A percentile compares a stretch with the other conserved stretches of the same genome.
Conservation (phyloP, 176 grass and related monocot species). For the Paspalum notatum region DNA sequence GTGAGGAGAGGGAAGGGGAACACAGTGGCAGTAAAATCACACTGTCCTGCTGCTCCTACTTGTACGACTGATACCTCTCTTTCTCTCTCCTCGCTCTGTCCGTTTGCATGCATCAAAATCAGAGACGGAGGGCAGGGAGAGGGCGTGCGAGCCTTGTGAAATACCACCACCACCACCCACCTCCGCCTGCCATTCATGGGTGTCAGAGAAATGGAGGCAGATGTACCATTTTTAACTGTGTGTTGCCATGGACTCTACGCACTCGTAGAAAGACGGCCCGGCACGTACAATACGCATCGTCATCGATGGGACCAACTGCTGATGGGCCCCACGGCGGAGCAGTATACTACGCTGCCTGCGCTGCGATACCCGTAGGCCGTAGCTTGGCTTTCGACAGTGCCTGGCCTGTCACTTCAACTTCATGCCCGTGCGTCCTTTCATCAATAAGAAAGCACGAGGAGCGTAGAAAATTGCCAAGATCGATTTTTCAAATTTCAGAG, state of each 20-base stretch:
- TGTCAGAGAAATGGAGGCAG: constrained; percentile 55
- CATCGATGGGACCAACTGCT: background rate
- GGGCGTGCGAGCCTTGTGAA: constrained; percentile 33
- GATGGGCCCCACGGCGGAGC: background rate
- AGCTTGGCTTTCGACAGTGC: background rate
- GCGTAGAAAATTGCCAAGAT: no score
- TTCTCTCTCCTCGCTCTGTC: constrained; percentile 40
- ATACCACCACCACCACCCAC: constrained; percentile 40
- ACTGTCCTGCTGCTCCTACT: constrained; percentile 35
- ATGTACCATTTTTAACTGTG: constrained; percentile 23
- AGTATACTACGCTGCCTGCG: background rate
- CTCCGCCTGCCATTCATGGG: constrained; percentile 57
- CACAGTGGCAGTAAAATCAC: constrained; percentile 60
- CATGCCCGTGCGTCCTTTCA: background rate
- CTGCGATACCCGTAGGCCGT: background rate
- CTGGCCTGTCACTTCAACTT: constrained; percentile 29
- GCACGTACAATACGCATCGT: constrained; percentile 14
- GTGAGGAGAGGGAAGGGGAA: background rate
- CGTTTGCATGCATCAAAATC: constrained; percentile 86
- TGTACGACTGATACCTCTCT: constrained; percentile 31
- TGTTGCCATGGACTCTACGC: background rate
- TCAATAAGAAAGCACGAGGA: background rate
- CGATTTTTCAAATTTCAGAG: background rate
- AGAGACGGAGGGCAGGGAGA: constrained; percentile 43
- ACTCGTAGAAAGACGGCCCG: constrained; percentile 23